Percentiles rank a stretch among this genome's conserved stretches.
Evolutionary conservation across 1,139 yeast genomes (phyloP).

Genomic region (Wickerhamiella infanticola): DNA sequence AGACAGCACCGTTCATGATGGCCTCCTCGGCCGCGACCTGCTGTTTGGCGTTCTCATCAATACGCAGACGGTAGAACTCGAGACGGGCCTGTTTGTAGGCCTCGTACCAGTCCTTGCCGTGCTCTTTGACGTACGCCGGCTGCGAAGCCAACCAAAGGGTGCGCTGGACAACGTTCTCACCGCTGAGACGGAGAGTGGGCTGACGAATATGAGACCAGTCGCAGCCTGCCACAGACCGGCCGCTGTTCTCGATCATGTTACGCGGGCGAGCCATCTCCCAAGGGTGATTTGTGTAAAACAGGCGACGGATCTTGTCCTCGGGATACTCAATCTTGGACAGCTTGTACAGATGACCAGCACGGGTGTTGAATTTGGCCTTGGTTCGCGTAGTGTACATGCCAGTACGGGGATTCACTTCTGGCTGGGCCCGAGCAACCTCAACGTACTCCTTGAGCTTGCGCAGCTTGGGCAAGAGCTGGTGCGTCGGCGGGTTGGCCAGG

Average conservation of each 20-base stretch:
- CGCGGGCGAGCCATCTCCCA: slow-evolving; percentile 98
- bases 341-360: slow-evolving; percentile 31
- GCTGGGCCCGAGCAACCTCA: slow-evolving; percentile 7
- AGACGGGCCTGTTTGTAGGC: slow-evolving; percentile 79
- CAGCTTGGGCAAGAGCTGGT: slow-evolving; percentile 33
- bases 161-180: slow-evolving; percentile 90
- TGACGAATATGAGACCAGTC: slow-evolving; percentile 78
- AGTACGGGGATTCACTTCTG: slow-evolving; percentile 3
- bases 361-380: slow-evolving; percentile 9
- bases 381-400: slow-evolving; percentile 13
- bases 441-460: slow-evolving; percentile 7
- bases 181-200: slow-evolving; percentile 59
- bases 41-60: slow-evolving; percentile 64
- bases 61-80: slow-evolving; percentile 76
- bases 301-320: slow-evolving; percentile 65
- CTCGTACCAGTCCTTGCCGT: slow-evolving; percentile 32
- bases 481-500: slow-evolving; percentile 62
- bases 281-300: slow-evolving; percentile 87
- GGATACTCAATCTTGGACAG: slow-evolving; percentile 52
- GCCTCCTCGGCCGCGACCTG: slow-evolving; percentile 75
- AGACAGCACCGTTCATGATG: slow-evolving; percentile 69
- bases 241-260: slow-evolving; percentile 58
- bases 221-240: slow-evolving; percentile 34
- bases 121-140: slow-evolving; percentile 19
- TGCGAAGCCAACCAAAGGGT: slow-evolving; percentile 49